A percentile compares a stretch with the other conserved stretches of the same genome.
phyloP scores from a whole-genome alignment of 78 protist genomes.

The Dictyostelium intermedium region DNA sequence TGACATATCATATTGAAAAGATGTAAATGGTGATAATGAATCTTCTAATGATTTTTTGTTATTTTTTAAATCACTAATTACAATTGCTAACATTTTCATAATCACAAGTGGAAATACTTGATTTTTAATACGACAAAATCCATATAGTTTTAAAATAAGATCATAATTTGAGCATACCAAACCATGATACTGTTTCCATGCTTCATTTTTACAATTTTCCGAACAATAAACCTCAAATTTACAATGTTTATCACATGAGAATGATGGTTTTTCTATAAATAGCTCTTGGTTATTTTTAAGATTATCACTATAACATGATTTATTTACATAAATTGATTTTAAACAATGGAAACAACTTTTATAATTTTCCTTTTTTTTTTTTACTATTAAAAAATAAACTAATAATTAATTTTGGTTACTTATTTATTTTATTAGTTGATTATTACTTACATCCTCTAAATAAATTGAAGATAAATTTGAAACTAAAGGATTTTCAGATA shows the following conservation, averaged over 20 bases:
- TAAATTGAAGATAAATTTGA: constrained; percentile 14
- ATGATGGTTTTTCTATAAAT: not conserved
- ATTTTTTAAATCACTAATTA: not conserved
- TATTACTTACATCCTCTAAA: constrained; percentile 6
- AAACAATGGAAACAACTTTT: constrained; percentile 44
- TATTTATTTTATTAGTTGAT: too few species aligned
- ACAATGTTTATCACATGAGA: not conserved
- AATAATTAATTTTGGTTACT: too few species aligned
- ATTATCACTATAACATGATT: not conserved
- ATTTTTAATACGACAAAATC: not conserved
- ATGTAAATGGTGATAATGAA: constrained; percentile 41
- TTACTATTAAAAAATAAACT: not conserved
- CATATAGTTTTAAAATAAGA: not conserved
- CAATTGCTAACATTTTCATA: constrained; percentile 38
- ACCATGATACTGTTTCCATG: constrained; percentile 34
- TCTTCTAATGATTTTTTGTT: not conserved
- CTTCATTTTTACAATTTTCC: not conserved
- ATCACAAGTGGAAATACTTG: constrained; percentile 50
- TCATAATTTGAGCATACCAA: constrained; percentile 10
- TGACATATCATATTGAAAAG: not conserved
- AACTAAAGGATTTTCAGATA: constrained; percentile 38
- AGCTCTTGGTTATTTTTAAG: not conserved
- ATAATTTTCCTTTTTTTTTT: not conserved
- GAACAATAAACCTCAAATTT: constrained; percentile 46
- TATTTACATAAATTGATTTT: not conserved